These are phyloP conservation scores for Colletotrichum eremochloae DNA, from an alignment of 2,329 filamentous ascomycete species.

Conservation along the genomic window DNA sequence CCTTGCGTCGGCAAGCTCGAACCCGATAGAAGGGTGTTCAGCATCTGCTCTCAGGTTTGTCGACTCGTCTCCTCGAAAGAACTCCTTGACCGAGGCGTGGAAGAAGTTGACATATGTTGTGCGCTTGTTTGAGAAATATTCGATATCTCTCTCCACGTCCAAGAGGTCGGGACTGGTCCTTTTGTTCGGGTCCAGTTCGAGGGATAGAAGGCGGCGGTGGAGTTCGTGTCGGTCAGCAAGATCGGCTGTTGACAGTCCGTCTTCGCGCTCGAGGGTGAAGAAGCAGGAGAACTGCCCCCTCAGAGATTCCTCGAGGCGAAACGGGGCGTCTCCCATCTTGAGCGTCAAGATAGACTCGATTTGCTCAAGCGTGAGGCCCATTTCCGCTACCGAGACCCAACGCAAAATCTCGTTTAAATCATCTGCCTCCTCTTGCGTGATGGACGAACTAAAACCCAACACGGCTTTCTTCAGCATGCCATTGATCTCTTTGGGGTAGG, in stretches of 20 bases:
- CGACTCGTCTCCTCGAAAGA: conserved; percentile 53
- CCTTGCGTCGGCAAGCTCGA: conserved; percentile 51
- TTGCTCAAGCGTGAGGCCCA: conserved; percentile 58
- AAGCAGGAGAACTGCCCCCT: conserved; percentile 61
- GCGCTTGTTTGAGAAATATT: conserved; percentile 58
- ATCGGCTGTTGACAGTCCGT: conserved; percentile 58
- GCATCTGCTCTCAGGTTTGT: conserved; percentile 39
- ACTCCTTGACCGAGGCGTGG: conserved; percentile 55
- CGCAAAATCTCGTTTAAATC: conserved; percentile 62
- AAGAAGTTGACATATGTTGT: conserved; percentile 57
- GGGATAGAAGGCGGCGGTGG: conserved; percentile 41
- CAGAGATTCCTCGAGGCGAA: conserved; percentile 57
- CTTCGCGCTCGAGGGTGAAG: conserved; percentile 60
- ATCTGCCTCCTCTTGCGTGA: conserved; percentile 54
- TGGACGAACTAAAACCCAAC: conserved; percentile 55
- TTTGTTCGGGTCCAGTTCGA: conserved; percentile 19
- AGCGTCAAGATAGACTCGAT: conserved; percentile 60
- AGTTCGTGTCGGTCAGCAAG: conserved; percentile 55
- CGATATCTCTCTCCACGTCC: conserved; percentile 51
- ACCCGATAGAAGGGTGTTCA: conserved; percentile 49
- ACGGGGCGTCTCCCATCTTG: conserved; percentile 56
- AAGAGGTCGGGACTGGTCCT: conserved; percentile 48
- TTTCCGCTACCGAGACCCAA: conserved; percentile 61
- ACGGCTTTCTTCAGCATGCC: conserved; percentile 59
- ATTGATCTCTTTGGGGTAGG: conserved; percentile 60